These are phyloP conservation scores for Inonotus obliquus DNA, from an alignment of 1,284 basidiomycete species.

Conservation along the genomic window DNA sequence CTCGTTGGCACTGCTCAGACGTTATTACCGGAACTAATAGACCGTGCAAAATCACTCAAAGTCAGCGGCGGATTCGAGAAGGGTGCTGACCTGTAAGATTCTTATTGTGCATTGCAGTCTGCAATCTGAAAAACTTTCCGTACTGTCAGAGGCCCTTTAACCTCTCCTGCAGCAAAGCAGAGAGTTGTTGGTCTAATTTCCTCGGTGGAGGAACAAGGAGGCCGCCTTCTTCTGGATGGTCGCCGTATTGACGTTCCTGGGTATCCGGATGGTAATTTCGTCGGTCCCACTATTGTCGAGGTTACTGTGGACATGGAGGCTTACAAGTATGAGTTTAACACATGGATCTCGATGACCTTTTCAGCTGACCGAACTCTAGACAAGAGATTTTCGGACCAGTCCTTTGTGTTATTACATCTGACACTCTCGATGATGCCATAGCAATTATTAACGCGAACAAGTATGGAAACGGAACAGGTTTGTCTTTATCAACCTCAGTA, in stretches of 20 bases:
- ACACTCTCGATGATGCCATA: constrained; percentile 89
- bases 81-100: constrained; percentile 76
- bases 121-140: constrained; percentile 2
- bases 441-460: constrained; percentile 85
- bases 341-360: not conserved
- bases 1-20: constrained; percentile 80
- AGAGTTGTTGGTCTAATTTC: constrained; percentile 77
- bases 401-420: constrained; percentile 74
- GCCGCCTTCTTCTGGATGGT: constrained; percentile 86
- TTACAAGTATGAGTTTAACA: constrained; percentile 61
- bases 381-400: constrained; percentile 97
- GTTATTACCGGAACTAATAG: constrained; percentile 86
- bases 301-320: constrained; percentile 80
- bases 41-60: constrained; percentile 78
- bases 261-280: constrained; percentile 91
- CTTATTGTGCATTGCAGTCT: not conserved
- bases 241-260: constrained; percentile 63
- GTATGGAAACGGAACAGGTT: constrained; percentile 84
- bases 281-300: constrained; percentile 91
- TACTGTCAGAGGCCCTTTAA: constrained; percentile 78
- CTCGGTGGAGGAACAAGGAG: constrained; percentile 83
- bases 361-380: constrained; percentile 35
- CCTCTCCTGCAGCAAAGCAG: constrained; percentile 82
- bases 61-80: constrained; percentile 90
- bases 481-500: not conserved